Base-by-base conservation (phyloP, 768 basidiomycete genomes). In the Trametes coccinea region DNA sequence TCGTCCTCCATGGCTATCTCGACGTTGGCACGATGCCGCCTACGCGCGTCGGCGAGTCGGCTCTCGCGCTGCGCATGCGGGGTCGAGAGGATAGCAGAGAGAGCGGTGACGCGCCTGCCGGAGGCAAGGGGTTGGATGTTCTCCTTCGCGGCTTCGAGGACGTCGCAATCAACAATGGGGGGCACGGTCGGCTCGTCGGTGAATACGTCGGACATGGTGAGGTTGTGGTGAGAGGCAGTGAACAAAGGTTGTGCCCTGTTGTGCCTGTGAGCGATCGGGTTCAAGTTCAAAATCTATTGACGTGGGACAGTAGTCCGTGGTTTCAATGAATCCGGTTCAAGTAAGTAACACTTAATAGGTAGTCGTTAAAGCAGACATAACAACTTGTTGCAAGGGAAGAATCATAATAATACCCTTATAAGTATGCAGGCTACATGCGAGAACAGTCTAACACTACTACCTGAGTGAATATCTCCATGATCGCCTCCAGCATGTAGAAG, bases 91-190 rank as follows among this genome's bases (percentile, higher is more conserved):
- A 92, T 79, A 47, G 84, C 82, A 29, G 90, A 89, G 52, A 93
- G 79, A 0, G 92, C 82, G 11, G 90, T 90, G 53, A 89, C 91
- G 62, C 89, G 83, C 46, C 91, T 82, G n/a, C 91, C 91, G 2
- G 84, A 80, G 10, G 87, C 89, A 9, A 93, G 82, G 44, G 90
- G 91, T 72, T 90, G 92, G 33, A 93, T 89, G 67, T 93, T 93
- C 73, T 93, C 91, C 70, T 93, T 93, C 11, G 90, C 84, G 3
- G 89, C 89, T 69, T 92, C 90, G 14, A 93, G 79, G 0, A 93
- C 77, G 68, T 92, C 91, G 64, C 85, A 88, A 74, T 93, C 90
- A 48, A 93, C 88, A 47, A 92, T 86, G 27, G 75, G 64, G 0
- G 78, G 73, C 4, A 70, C 66, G 31, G 74, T 69, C 5, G 58